phyloP scores from a whole-genome alignment of 2,329 filamentous ascomycete species.

The Didymella exigua region DNA sequence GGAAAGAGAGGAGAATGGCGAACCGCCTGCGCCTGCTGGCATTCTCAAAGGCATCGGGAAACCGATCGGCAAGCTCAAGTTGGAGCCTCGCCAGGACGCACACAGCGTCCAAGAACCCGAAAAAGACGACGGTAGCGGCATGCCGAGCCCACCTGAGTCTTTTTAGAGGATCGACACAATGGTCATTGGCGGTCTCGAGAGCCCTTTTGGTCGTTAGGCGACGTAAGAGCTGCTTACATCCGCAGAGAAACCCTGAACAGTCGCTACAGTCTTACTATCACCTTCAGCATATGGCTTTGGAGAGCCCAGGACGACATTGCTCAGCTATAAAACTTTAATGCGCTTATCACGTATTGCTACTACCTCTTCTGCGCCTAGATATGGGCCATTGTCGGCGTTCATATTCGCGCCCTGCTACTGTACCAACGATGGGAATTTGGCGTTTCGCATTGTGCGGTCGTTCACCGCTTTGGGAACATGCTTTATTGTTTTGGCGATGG shows the following conservation, averaged over 20 bases:
- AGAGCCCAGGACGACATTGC: not conserved
- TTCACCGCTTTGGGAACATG: constrained; percentile 14
- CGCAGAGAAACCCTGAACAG: not conserved
- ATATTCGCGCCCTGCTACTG: constrained; percentile 2
- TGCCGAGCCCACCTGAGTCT: constrained; percentile 83
- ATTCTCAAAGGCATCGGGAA: constrained; percentile 53
- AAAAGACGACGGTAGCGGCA: constrained; percentile 72
- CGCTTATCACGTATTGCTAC: constrained; percentile 4
- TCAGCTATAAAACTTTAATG: constrained; percentile 13
- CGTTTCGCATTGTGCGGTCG: constrained; percentile 22
- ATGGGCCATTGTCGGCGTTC: constrained; percentile 5
- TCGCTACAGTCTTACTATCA: constrained; percentile 9
- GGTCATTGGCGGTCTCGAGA: not conserved
- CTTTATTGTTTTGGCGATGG: constrained; percentile 24
- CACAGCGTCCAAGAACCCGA: constrained; percentile 65
- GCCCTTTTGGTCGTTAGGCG: not conserved
- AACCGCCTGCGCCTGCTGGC: constrained; percentile 29
- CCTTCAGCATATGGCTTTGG: constrained; percentile 1
- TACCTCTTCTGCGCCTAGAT: constrained; percentile 12
- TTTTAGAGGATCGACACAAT: constrained; percentile 44
- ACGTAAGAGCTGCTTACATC: not conserved
- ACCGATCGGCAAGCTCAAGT: constrained; percentile 60
- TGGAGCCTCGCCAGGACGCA: constrained; percentile 64
- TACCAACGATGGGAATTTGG: constrained; percentile 18
- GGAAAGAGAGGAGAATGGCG: constrained; percentile 46